Percentiles rank a stretch among this genome's conserved stretches.
These are phyloP conservation scores for Arctium lappa DNA, from an alignment of 129 eudicot genomes.

Conservation along the genomic window DNA sequence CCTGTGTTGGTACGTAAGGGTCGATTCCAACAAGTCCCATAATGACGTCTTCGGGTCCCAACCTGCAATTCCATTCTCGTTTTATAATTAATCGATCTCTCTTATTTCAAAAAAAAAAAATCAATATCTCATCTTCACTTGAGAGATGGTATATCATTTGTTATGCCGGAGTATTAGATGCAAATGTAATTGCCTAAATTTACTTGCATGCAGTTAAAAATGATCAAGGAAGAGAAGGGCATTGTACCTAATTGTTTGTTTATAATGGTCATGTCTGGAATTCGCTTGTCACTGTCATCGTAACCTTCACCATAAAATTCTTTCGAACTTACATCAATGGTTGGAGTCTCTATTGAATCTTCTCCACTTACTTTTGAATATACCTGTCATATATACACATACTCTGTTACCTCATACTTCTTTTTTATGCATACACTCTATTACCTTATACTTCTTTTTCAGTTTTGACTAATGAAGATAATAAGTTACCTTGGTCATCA, in stretches of 20 bases:
- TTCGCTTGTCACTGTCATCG: slow-evolving; percentile 95
- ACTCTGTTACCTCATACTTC: background rate
- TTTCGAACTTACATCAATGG: slow-evolving; percentile 83
- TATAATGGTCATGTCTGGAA: slow-evolving; percentile 96
- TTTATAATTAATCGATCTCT: too few relatives aligned
- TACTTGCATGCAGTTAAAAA: too few relatives aligned
- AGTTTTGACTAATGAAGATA: background rate
- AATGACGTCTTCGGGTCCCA: slow-evolving; percentile 97
- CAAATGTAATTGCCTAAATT: too few relatives aligned
- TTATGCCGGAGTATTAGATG: too few relatives aligned
- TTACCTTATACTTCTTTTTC: background rate
- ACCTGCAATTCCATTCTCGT: slow-evolving; percentile 35
- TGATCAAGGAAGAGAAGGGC: too few relatives aligned
- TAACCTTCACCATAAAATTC: slow-evolving; percentile 94
- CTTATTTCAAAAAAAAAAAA: too few relatives aligned
- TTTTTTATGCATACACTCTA: background rate
- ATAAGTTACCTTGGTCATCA: slow-evolving; percentile 85
- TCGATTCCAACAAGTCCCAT: slow-evolving; percentile 95
- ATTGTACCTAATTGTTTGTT: slow-evolving; percentile 77
- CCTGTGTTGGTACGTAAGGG: slow-evolving; percentile 97
- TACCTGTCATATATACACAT: slow-evolving; percentile 37
- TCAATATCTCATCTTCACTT: too few relatives aligned
- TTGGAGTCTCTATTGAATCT: slow-evolving; percentile 64
- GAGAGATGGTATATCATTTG: too few relatives aligned
- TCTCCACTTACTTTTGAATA: slow-evolving; percentile 92